Evolutionary conservation across 2,329 filamentous ascomycete species (phyloP).

Genomic region (Colletotrichum godetiae): DNA sequence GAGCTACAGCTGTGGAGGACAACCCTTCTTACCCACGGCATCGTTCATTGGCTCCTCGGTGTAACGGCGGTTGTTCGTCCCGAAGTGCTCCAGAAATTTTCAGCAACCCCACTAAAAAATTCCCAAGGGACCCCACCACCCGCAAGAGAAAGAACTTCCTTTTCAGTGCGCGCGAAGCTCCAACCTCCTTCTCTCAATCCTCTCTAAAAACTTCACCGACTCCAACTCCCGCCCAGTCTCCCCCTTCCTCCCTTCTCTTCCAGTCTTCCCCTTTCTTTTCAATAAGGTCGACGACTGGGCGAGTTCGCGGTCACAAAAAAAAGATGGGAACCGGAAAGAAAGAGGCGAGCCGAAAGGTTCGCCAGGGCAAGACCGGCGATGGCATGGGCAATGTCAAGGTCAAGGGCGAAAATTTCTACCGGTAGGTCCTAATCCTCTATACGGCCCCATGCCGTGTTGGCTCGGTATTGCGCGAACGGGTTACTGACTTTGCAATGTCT

Average conservation of each 20-base stretch:
- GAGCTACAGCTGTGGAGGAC: not conserved
- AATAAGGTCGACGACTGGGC: conserved; percentile 30
- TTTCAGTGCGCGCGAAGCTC: conserved; percentile 20
- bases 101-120: conserved; percentile 35
- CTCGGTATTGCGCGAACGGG: not conserved
- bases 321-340: conserved; percentile 93
- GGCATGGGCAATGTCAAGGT: conserved; percentile 91
- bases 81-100: conserved; percentile 34
- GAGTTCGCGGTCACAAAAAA: conserved; percentile 35
- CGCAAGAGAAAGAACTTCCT: conserved; percentile 32
- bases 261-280: conserved; percentile 36
- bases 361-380: conserved; percentile 86
- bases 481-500: not conserved
- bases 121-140: conserved; percentile 25
- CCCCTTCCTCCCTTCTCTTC: not conserved
- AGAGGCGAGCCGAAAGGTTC: conserved; percentile 82
- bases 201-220: conserved; percentile 22
- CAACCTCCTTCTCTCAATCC: conserved; percentile 37
- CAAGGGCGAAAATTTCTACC: conserved; percentile 99
- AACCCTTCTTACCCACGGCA: not conserved
- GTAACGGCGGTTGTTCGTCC: conserved; percentile 18
- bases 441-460: not conserved
- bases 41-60: conserved; percentile 30
- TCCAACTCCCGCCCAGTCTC: conserved; percentile 30
- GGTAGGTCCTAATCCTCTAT: conserved; percentile 57